Conservation (phyloP, 148 eudicot species). For the Persicaria maculosa region DNA sequence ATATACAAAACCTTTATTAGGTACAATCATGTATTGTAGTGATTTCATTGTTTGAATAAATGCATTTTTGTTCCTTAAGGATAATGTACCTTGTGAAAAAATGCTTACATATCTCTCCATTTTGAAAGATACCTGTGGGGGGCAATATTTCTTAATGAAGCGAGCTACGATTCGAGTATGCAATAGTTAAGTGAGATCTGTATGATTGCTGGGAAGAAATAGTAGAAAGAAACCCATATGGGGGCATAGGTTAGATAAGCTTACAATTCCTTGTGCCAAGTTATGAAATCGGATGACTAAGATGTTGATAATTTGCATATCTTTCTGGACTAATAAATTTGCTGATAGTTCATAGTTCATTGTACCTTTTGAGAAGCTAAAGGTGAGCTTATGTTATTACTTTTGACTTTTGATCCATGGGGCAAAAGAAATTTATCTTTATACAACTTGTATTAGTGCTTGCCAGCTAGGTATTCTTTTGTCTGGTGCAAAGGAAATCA, state of each 20-base stretch:
- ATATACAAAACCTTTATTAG: neutral
- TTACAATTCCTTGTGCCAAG: neutral
- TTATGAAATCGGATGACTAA: neutral
- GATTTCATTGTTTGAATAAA: neutral
- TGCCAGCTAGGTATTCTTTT: conserved; percentile 22
- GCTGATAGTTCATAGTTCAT: neutral
- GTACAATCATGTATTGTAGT: neutral
- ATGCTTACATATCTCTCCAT: neutral
- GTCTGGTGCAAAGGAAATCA: conserved; percentile 14
- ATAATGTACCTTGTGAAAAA: neutral
- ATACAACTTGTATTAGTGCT: conserved; percentile 4
- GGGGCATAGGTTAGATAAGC: neutral
- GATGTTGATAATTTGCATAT: neutral
- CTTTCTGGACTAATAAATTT: neutral
- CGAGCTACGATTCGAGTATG: neutral
- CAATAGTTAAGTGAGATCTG: neutral
- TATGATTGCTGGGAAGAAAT: no score
- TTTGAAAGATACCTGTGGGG: neutral
- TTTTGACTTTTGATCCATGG: neutral
- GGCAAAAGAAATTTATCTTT: neutral
- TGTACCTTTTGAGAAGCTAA: neutral
- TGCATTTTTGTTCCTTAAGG: neutral
- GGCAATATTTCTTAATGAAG: no score
- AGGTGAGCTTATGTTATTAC: neutral
- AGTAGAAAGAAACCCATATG: neutral